Conservation (phyloP, 1,284 basidiomycete species). For the Malassezia globosa region DNA sequence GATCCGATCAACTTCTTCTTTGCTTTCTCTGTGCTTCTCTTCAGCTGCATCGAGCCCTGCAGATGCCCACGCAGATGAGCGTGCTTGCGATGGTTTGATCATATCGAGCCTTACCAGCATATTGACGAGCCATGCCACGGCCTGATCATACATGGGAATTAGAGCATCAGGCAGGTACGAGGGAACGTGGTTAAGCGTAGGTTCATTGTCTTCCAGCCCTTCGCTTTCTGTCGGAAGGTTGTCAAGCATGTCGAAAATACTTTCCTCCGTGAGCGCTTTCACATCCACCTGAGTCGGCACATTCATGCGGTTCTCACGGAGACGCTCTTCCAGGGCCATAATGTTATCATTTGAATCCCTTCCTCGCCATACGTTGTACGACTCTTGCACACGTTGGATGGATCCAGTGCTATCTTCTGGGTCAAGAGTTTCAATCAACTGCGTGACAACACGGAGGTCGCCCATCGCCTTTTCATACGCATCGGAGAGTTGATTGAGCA, state of each 20-base stretch:
- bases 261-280: constrained; percentile 55
- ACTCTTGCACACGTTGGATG: neutral
- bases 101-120: constrained; percentile 53
- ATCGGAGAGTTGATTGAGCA: neutral
- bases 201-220: neutral
- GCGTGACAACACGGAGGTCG: constrained; percentile 4
- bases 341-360: constrained; percentile 23
- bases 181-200: constrained; percentile 56
- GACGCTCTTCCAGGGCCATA: neutral
- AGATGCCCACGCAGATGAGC: neutral
- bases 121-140: constrained; percentile 58
- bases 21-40: constrained; percentile 51
- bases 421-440: neutral
- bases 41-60: constrained; percentile 48
- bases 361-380: constrained; percentile 19
- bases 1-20: constrained; percentile 41
- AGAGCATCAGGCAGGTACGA: constrained; percentile 77
- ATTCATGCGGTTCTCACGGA: neutral
- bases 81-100: neutral
- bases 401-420: neutral
- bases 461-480: neutral
- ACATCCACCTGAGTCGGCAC: constrained; percentile 49
- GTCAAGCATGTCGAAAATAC: constrained; percentile 35
- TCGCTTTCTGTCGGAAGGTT: constrained; percentile 35
- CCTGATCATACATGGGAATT: constrained; percentile 62